Evolutionary conservation across 2,329 filamentous ascomycete species (phyloP).

Genomic region (Capronia epimyces): DNA sequence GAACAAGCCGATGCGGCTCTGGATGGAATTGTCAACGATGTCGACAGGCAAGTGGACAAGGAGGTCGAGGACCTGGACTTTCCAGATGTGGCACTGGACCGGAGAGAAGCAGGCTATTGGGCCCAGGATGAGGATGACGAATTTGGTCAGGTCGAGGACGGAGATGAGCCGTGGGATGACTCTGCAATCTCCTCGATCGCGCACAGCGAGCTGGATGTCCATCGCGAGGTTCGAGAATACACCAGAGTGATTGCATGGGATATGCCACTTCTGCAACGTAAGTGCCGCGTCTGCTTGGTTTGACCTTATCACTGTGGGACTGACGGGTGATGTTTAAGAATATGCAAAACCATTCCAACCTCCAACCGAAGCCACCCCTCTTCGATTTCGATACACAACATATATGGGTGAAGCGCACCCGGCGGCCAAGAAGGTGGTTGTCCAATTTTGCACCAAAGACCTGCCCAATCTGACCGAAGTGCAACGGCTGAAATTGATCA

Average conservation of each 20-base stretch:
- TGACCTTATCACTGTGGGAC: too few species aligned
- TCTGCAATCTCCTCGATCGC: conserved; percentile 79
- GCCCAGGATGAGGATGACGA: conserved; percentile 41
- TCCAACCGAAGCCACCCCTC: conserved; percentile 59
- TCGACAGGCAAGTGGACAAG: conserved; percentile 33
- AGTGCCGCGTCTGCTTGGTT: too few species aligned
- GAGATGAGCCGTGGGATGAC: conserved; percentile 56
- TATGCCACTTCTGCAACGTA: conserved; percentile 84
- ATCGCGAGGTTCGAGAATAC: conserved; percentile 84
- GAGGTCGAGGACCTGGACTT: conserved; percentile 22
- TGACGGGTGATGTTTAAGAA: too few species aligned
- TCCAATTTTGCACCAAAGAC: conserved; percentile 76
- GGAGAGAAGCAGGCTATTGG: conserved; percentile 38
- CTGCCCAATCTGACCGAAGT: conserved; percentile 52
- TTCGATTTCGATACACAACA: conserved; percentile 93
- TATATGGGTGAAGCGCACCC: conserved; percentile 95
- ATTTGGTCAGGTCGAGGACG: conserved; percentile 44
- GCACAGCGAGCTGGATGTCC: conserved; percentile 80
- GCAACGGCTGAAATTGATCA: conserved; percentile 76
- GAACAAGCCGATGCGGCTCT: conserved; percentile 12
- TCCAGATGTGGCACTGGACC: conserved; percentile 8
- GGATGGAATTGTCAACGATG: conserved; percentile 33
- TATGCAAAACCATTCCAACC: conserved; percentile 74
- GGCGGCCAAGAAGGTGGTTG: conserved; percentile 85
- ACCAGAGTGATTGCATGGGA: conserved; percentile 87